Percentiles rank a stretch among this genome's conserved stretches.
Evolutionary conservation across 345 rosid species (phyloP).

Genomic region (Citrus maxima): DNA sequence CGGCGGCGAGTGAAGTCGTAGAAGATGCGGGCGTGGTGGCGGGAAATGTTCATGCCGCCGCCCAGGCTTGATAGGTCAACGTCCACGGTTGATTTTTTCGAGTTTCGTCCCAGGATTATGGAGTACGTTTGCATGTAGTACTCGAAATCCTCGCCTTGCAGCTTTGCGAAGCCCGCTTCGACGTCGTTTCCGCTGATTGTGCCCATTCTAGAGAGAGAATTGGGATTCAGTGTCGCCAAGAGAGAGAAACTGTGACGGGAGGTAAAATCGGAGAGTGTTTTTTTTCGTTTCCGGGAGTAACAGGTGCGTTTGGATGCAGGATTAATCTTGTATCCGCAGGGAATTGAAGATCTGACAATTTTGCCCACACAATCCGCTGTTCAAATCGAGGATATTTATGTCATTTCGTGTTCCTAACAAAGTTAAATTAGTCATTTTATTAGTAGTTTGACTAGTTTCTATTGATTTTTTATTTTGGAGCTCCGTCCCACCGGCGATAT

Average conservation of each 20-base stretch:
- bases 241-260: too few relatives aligned
- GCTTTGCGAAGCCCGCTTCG: constrained; percentile 97
- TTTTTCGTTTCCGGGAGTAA: not conserved
- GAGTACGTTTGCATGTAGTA: constrained; percentile 98
- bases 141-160: constrained; percentile 97
- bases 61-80: constrained; percentile 94
- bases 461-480: not conserved
- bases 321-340: not conserved
- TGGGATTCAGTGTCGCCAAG: not conserved
- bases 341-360: not conserved
- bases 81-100: constrained; percentile 92
- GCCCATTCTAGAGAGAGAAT: constrained; percentile 26
- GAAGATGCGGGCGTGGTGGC: constrained; percentile 90
- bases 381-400: not conserved
- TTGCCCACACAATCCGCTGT: not conserved
- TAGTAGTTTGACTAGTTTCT: too few relatives aligned
- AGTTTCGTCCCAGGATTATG: constrained; percentile 87
- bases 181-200: constrained; percentile 72
- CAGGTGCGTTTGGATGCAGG: not conserved
- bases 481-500: not conserved
- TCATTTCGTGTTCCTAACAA: not conserved
- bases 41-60: constrained; percentile 97
- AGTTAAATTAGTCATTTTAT: too few relatives aligned
- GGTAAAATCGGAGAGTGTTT: not conserved
- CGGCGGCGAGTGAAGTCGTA: constrained; percentile 98